Percentiles rank a stretch among this genome's conserved stretches.
These are phyloP conservation scores for Neocallimastix lanati DNA, from an alignment of 192 early-diverging fungal genomes.

Conservation along the genomic window DNA sequence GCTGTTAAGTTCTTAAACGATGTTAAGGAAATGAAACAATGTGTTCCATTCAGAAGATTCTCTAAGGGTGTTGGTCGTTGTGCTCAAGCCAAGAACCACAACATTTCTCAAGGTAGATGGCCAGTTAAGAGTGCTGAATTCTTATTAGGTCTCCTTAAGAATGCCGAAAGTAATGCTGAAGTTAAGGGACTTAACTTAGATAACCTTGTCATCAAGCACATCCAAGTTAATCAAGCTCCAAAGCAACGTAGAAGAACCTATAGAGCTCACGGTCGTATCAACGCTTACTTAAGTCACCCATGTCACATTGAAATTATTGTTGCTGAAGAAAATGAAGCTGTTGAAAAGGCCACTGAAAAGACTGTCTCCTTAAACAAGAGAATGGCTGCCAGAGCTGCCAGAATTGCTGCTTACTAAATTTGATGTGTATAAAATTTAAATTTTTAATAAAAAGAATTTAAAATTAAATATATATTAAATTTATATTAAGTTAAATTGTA, in stretches of 20 bases:
- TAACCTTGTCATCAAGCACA: conserved; percentile 76
- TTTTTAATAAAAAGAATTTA: neutral
- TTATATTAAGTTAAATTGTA: too few species aligned
- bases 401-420: neutral
- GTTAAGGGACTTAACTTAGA: conserved; percentile 85
- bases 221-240: conserved; percentile 95
- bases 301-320: conserved; percentile 93
- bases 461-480: too few species aligned
- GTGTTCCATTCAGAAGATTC: conserved; percentile 93
- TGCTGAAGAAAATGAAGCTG: conserved; percentile 70
- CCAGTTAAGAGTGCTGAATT: conserved; percentile 92
- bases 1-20: conserved; percentile 80
- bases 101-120: conserved; percentile 83
- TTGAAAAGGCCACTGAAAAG: conserved; percentile 38
- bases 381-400: neutral
- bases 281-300: conserved; percentile 84
- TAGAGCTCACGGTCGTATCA: conserved; percentile 97
- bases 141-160: conserved; percentile 82
- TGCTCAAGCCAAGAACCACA: conserved; percentile 90
- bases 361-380: neutral
- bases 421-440: neutral
- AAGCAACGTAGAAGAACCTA: conserved; percentile 92
- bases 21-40: conserved; percentile 93
- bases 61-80: conserved; percentile 90
- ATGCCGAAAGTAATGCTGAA: conserved; percentile 93